Conservation (phyloP, 2,329 filamentous ascomycete species). For the Ophiostoma sp. region DNA sequence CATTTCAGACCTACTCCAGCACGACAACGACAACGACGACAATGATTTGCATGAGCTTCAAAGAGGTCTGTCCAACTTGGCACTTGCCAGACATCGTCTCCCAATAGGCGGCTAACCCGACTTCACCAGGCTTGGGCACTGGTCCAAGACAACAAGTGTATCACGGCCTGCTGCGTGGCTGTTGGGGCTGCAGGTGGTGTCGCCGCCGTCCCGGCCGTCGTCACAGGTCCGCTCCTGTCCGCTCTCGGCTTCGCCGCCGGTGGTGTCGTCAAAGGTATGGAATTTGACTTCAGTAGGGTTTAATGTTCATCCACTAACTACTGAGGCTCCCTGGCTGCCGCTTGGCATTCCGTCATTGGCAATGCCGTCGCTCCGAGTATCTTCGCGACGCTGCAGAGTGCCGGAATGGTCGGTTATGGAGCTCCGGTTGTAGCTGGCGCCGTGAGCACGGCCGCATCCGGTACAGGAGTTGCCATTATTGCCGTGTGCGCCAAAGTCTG, state of each 20-base stretch:
- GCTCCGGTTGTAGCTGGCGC: slow-evolving; percentile 27
- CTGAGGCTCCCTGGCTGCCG: slow-evolving; percentile 35
- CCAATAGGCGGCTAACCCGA: background rate
- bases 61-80: background rate
- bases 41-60: background rate
- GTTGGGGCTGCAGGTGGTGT: background rate
- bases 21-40: no score
- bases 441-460: background rate
- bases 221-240: background rate
- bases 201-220: background rate
- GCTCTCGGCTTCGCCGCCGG: slow-evolving; percentile 18
- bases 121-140: background rate
- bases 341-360: slow-evolving; percentile 35
- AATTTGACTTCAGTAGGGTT: no score
- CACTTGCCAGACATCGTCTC: background rate
- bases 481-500: background rate
- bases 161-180: background rate
- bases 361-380: slow-evolving; percentile 32
- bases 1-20: no score
- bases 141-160: background rate
- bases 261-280: slow-evolving; percentile 20
- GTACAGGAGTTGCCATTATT: background rate
- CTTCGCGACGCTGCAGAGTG: slow-evolving; percentile 40
- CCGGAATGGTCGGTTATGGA: slow-evolving; percentile 34
- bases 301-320: background rate